A percentile compares a stretch with the other conserved stretches of the same genome.
phyloP scores from a whole-genome alignment of 78 protist species.

The Tieghemostelium lacteum region DNA sequence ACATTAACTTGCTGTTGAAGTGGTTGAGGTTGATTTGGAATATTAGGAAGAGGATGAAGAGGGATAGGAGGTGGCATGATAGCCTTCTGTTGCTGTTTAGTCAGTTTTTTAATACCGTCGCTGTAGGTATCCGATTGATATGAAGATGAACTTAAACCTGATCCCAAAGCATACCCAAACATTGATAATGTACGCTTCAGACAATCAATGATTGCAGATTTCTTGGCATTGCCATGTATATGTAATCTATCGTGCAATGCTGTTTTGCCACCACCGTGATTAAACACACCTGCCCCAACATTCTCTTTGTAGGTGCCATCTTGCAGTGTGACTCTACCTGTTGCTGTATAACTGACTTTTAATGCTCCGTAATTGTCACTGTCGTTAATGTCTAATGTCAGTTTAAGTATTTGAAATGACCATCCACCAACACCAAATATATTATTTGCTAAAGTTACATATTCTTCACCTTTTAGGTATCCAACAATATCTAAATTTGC shows the following conservation, averaged over 20 bases:
- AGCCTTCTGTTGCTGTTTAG: neutral
- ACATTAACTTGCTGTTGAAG: neutral
- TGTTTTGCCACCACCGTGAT: neutral
- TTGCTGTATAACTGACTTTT: neutral
- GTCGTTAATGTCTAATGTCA: neutral
- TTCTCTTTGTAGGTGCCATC: constrained; percentile 39
- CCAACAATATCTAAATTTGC: too few relatives aligned
- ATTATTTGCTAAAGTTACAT: neutral
- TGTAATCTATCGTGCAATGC: too few relatives aligned
- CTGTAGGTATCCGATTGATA: neutral
- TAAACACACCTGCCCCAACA: neutral
- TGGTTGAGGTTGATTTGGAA: neutral
- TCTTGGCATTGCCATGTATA: constrained; percentile 31
- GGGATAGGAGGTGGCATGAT: neutral
- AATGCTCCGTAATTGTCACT: neutral
- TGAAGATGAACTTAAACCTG: neutral
- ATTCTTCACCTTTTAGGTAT: too few relatives aligned
- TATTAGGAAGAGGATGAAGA: neutral
- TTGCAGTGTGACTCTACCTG: neutral
- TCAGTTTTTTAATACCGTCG: neutral
- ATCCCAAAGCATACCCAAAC: constrained; percentile 17
- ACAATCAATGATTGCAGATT: neutral
- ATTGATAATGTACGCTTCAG: constrained; percentile 6
- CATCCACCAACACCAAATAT: constrained; percentile 16
- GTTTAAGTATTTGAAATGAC: neutral